These are phyloP conservation scores for Mycena filopes DNA, from an alignment of 768 basidiomycete genomes.

Conservation along the genomic window DNA sequence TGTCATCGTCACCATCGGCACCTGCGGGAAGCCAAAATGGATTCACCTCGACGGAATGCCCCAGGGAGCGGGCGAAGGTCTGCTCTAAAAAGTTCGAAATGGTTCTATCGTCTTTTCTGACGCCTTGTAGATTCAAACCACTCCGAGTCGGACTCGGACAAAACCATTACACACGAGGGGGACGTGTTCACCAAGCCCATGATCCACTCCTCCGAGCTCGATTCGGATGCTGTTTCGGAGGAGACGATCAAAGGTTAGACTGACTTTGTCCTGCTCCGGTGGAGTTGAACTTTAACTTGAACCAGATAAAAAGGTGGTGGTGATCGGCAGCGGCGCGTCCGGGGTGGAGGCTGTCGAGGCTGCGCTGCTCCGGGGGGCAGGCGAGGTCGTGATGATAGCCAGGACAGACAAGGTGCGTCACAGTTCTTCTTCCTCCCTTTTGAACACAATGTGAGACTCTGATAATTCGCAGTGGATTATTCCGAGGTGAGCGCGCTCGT, in stretches of 20 bases:
- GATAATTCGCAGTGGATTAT: constrained; percentile 57
- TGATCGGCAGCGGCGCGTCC: constrained; percentile 64
- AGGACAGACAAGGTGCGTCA: constrained; percentile 49
- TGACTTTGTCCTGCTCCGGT: no score
- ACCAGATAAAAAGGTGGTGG: constrained; percentile 54
- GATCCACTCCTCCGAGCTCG: constrained; percentile 60
- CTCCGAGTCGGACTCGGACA: not conserved
- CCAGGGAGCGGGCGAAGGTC: constrained; percentile 34
- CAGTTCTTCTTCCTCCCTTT: not conserved
- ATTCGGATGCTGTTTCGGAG: constrained; percentile 44
- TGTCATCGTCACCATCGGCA: constrained; percentile 59
- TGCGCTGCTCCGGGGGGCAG: constrained; percentile 40
- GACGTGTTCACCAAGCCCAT: constrained; percentile 50
- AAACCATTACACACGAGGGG: constrained; percentile 30
- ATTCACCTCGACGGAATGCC: constrained; percentile 58
- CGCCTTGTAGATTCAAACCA: not conserved
- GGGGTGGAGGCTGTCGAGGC: constrained; percentile 48
- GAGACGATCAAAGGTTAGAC: constrained; percentile 36
- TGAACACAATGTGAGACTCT: not conserved
- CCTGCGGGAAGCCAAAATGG: constrained; percentile 60
- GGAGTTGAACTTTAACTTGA: no score
- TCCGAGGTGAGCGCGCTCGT: constrained; percentile 35
- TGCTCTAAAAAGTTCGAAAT: not conserved
- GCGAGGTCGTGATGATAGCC: constrained; percentile 50
- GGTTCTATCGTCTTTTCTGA: not conserved